These are phyloP conservation scores for Rhizopogon vulgaris DNA, from an alignment of 768 basidiomycete genomes.

Conservation along the genomic window DNA sequence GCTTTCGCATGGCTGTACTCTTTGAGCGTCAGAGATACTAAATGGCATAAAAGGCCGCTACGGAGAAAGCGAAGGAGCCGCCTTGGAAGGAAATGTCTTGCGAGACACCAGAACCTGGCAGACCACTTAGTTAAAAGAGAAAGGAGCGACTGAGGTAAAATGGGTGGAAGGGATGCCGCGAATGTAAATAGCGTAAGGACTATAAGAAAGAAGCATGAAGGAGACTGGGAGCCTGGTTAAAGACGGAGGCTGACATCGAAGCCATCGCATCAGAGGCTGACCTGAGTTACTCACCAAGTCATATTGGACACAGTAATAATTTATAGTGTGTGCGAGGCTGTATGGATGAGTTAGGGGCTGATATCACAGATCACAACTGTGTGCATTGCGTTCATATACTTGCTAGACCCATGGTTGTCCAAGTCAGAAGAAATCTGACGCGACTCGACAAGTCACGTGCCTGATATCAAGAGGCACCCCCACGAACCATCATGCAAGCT, in stretches of 20 bases:
- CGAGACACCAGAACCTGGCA: neutral
- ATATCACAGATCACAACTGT: no score
- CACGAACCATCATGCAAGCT: neutral
- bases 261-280: neutral
- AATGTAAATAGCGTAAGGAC: neutral
- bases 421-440: no score
- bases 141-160: neutral
- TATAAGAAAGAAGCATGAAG: neutral
- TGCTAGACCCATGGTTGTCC: no score
- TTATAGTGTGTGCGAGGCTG: no score
- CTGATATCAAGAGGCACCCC: no score
- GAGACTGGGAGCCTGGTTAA: neutral
- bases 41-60: neutral
- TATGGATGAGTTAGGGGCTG: no score
- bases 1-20: neutral
- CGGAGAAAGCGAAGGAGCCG: neutral
- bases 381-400: no score
- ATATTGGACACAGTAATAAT: neutral
- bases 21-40: neutral
- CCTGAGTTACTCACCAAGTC: neutral
- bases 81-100: neutral
- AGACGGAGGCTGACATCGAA: neutral
- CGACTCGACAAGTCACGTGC: no score
- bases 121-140: neutral
- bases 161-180: neutral